Conservation (phyloP, 169 alveolate species). For the Amoebophrya sp. region DNA sequence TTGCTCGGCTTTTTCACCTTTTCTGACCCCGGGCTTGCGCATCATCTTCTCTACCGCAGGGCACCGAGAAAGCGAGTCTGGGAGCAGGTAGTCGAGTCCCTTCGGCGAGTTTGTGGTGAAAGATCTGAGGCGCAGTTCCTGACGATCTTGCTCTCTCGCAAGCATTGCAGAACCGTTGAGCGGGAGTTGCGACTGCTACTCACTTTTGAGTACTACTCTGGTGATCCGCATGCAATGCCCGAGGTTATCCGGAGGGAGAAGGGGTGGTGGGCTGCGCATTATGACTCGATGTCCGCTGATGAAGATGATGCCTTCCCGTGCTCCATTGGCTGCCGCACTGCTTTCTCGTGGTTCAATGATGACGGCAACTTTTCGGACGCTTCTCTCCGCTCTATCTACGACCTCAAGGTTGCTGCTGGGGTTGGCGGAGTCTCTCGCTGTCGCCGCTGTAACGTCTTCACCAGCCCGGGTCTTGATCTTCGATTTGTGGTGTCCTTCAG, state of each 20-base stretch:
- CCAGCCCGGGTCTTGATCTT: not conserved
- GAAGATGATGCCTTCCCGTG: not conserved
- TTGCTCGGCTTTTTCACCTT: not conserved
- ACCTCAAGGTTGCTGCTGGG: not conserved
- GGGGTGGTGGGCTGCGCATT: not conserved
- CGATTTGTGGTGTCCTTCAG: not conserved
- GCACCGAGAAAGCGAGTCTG: not conserved
- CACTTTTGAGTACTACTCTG: not conserved
- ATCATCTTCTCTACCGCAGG: not conserved
- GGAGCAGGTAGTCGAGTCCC: too few relatives aligned
- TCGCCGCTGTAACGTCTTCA: not conserved
- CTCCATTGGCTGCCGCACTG: not conserved
- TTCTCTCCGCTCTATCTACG: not conserved
- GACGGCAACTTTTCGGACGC: not conserved
- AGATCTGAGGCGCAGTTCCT: too few relatives aligned
- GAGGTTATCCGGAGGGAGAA: not conserved
- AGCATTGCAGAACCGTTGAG: not conserved
- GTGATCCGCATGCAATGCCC: not conserved
- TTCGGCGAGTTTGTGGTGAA: too few relatives aligned
- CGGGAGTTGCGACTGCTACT: not conserved
- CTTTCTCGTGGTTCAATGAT: not conserved
- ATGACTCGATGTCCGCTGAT: not conserved
- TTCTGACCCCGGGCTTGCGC: not conserved
- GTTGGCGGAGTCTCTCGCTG: not conserved
- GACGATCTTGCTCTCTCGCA: too few relatives aligned